Evolutionary conservation across 2,329 filamentous ascomycete genomes (phyloP), one percentile per base, ranked within the genome.

Genomic region (Penicillium olsonii): DNA sequence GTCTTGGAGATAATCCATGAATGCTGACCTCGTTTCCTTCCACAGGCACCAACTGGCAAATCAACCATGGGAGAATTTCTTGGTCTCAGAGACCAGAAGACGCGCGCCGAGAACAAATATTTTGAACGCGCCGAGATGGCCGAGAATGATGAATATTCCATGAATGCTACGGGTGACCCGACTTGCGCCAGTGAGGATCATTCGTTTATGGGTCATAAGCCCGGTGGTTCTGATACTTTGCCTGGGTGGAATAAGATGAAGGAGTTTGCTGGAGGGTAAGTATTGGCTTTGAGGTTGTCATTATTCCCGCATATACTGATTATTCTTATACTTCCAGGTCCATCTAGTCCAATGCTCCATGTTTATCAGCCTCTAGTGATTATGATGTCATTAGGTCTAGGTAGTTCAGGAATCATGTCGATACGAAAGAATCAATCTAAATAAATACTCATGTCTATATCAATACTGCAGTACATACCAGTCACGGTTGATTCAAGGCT

Each of bases 141-240:
- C 9, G 38, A 44, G 5, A 43, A 33, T 0, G 42, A 54, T 37
- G 7, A 22, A 1, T 37, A 15, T 4, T 35, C 50, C 3, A 52
- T 19, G 17, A 53, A 44, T 5, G 51, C 47, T 3, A 10, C 37
- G 15, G 48, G 51, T 3, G 52, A 63, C 18, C 55, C 56, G 3
- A 57, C 58, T n/a, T 63, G 61, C 39, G 53, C 56, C 5, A 56
- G 42, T n/a, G 66, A 70, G 44, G 67, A 70, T 42, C 64, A 66
- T 38, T 65, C 55, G 15, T 70, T 69, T 33, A 65, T 63, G 64
- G 38, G 47, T 1, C 45, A 47, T 11, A 63, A 58, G 42, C 60
- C 68, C 1, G 68, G 66, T 6, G 55, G 50, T n/a, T 48, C 55
- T 22, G 52, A 61, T 40, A 61, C 66, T 2, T 55, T 63, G 50